phyloP scores from a whole-genome alignment of 2,329 filamentous ascomycete species.

The Ophiognomonia clavigignenti-juglandacearum region DNA sequence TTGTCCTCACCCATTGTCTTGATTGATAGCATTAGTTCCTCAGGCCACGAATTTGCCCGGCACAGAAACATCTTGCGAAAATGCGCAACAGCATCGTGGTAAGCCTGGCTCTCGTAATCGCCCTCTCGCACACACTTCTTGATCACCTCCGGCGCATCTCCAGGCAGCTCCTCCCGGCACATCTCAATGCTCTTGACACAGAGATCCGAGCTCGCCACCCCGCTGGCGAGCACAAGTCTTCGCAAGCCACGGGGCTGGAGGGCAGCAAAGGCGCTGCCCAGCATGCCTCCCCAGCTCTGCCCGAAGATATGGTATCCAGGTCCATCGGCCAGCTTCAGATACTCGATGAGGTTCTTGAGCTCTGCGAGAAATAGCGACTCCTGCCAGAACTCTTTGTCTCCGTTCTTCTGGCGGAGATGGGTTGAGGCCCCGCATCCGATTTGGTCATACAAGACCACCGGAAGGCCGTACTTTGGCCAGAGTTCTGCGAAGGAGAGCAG shows the following conservation, averaged over 20 bases:
- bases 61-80: conserved; percentile 9
- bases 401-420: conserved; percentile 36
- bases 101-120: conserved; percentile 3
- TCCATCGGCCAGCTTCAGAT: conserved; percentile 16
- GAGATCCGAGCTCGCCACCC: conserved; percentile 24
- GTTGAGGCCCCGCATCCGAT: conserved; percentile 44
- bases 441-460: conserved; percentile 49
- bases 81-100: conserved; percentile 3
- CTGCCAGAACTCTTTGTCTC: conserved; percentile 20
- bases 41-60: conserved; percentile 5
- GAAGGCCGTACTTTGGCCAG: conserved; percentile 23
- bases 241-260: conserved; percentile 18
- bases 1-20: conserved; percentile 4
- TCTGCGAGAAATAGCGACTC: conserved; percentile 20
- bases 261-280: conserved; percentile 2
- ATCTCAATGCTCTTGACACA: conserved; percentile 2
- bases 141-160: conserved; percentile 3
- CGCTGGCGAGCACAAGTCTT: conserved; percentile 24
- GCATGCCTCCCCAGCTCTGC: conserved; percentile 8
- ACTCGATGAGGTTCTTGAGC: conserved; percentile 21
- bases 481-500: conserved; percentile 20
- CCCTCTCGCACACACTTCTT: conserved; percentile 4
- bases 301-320: conserved; percentile 15
- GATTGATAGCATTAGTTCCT: conserved; percentile 7
- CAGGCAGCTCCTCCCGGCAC: conserved; percentile 1